These are phyloP conservation scores for Ganoderma leucocontextum DNA, from an alignment of 1,284 basidiomycete genomes.

Conservation along the genomic window DNA sequence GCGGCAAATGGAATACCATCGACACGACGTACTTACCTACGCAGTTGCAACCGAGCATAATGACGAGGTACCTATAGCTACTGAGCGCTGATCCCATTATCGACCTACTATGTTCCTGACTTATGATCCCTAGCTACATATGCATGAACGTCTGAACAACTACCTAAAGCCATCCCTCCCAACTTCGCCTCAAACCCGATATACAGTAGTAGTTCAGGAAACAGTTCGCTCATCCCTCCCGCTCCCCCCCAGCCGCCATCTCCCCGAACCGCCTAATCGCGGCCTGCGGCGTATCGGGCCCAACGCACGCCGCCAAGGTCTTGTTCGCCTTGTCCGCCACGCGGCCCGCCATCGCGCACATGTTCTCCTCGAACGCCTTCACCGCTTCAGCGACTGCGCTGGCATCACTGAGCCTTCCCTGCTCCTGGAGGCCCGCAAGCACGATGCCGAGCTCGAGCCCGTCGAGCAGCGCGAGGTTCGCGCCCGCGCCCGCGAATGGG, in stretches of 20 bases:
- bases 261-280: neutral
- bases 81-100: too few relatives aligned
- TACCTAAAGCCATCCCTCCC: too few relatives aligned
- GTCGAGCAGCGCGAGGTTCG: constrained; percentile 47
- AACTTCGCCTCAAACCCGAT: too few relatives aligned
- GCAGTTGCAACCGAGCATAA: too few relatives aligned
- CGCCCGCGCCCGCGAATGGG: constrained; percentile 54
- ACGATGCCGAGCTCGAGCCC: constrained; percentile 40
- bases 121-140: too few relatives aligned
- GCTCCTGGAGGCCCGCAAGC: constrained; percentile 7
- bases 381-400: constrained; percentile 17
- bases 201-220: too few relatives aligned
- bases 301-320: constrained; percentile 6
- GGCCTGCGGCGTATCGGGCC: constrained; percentile 1
- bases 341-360: constrained; percentile 2
- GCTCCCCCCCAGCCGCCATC: neutral
- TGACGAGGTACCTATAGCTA: too few relatives aligned
- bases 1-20: too few relatives aligned
- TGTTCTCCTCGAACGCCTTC: constrained; percentile 15
- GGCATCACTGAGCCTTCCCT: neutral
- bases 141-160: too few relatives aligned
- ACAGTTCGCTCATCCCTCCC: constrained; percentile 20
- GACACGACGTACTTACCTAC: too few relatives aligned
- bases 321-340: neutral
- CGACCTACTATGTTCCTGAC: too few relatives aligned